A percentile compares a stretch with the other conserved stretches of the same genome.
phyloP scores from a whole-genome alignment of 805 yeast genomes.

The Spathaspora arborariae region DNA sequence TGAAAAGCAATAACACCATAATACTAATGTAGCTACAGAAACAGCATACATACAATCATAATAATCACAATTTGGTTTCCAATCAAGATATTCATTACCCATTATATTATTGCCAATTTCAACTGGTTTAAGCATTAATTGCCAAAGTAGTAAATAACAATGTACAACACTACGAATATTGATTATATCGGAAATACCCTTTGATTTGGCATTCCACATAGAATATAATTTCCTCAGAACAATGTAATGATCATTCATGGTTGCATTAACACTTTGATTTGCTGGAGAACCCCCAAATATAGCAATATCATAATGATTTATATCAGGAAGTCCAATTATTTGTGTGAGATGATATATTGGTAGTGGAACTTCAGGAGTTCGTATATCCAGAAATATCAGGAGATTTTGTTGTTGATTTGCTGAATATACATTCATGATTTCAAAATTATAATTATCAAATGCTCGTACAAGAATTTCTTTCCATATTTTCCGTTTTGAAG shows the following conservation, averaged over 20 bases:
- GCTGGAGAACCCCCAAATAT: slow-evolving; percentile 80
- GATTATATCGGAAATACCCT: slow-evolving; percentile 22
- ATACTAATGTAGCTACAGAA: slow-evolving; percentile 33
- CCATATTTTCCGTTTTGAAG: slow-evolving; percentile 51
- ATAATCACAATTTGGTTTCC: slow-evolving; percentile 33
- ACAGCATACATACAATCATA: slow-evolving; percentile 35
- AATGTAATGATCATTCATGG: slow-evolving; percentile 28
- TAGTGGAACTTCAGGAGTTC: slow-evolving; percentile 41
- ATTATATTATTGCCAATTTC: slow-evolving; percentile 11
- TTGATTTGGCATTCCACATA: slow-evolving; percentile 26
- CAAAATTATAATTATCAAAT: slow-evolving; percentile 43
- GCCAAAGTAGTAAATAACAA: slow-evolving; percentile 39
- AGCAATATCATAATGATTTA: slow-evolving; percentile 75
- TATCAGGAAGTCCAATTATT: slow-evolving; percentile 54
- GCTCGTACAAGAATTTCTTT: slow-evolving; percentile 67
- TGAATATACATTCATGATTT: slow-evolving; percentile 4
- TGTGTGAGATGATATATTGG: slow-evolving; percentile 74
- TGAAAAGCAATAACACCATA: slow-evolving; percentile 38
- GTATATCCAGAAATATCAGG: neutral
- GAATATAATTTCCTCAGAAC: slow-evolving; percentile 31
- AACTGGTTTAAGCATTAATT: slow-evolving; percentile 28
- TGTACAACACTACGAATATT: slow-evolving; percentile 36
- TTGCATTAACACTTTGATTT: slow-evolving; percentile 52
- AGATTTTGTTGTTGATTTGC: neutral
- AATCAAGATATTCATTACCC: slow-evolving; percentile 16